Percentiles rank a stretch among this genome's conserved stretches.
Evolutionary conservation across 495 filamentous ascomycete species (phyloP).

Genomic region (Penicilliopsis zonata): DNA sequence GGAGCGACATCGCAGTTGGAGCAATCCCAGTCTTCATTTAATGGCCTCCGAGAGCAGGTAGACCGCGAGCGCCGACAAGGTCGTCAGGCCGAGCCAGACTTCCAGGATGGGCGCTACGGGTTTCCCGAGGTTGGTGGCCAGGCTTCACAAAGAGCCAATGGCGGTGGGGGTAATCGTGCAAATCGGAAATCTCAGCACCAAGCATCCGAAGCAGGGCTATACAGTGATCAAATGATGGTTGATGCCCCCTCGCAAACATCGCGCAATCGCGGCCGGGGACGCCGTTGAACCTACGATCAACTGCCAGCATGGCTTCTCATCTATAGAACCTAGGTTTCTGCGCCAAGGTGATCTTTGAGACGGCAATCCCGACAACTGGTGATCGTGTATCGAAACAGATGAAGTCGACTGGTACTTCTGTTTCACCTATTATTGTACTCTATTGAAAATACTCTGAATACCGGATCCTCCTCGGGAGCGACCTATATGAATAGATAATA

Average conservation of each 20-base stretch:
- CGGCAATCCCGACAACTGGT: too few species aligned
- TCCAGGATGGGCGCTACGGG: constrained; percentile 51
- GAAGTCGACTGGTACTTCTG: too few species aligned
- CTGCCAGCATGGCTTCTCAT: background rate
- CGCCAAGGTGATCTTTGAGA: too few species aligned
- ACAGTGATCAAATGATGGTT: constrained; percentile 35
- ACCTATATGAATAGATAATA: too few species aligned
- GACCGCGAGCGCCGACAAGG: constrained; percentile 31
- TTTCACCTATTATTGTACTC: too few species aligned
- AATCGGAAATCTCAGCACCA: constrained; percentile 4
- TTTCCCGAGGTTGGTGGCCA: constrained; percentile 35
- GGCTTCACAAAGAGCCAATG: constrained; percentile 2
- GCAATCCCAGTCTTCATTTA: constrained; percentile 21
- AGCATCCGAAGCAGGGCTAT: constrained; percentile 18
- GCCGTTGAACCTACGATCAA: constrained; percentile 7
- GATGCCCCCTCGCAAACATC: constrained; percentile 19
- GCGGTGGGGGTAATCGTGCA: constrained; percentile 4
- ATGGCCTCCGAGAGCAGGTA: constrained; percentile 31
- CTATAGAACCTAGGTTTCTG: background rate
- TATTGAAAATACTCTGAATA: too few species aligned
- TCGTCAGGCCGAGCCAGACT: constrained; percentile 30
- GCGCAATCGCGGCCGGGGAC: constrained; percentile 11
- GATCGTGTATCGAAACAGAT: too few species aligned
- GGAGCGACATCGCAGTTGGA: constrained; percentile 18
- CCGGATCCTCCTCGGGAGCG: too few species aligned